Evolutionary conservation across 2,329 filamentous ascomycete genomes (phyloP).

Genomic region (Botrytis squamosa): DNA sequence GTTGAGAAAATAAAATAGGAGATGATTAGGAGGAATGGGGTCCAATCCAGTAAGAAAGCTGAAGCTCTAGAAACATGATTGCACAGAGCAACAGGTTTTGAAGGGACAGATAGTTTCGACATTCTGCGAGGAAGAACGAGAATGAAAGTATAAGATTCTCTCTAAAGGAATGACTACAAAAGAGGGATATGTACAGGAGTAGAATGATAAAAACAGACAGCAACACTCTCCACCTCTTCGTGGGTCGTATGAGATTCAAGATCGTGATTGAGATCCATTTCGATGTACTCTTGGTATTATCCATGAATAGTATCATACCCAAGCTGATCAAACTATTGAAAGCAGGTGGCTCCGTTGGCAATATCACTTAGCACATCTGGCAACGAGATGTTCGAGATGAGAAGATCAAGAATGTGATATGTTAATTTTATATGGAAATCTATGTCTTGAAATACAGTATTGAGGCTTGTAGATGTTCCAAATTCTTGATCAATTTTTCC

Average conservation of each 20-base stretch:
- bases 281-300: not conserved
- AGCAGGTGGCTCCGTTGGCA: not conserved
- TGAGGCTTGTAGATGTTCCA: conserved; percentile 5
- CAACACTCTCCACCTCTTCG: not conserved
- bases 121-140: not conserved
- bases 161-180: not conserved
- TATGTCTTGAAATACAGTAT: not conserved
- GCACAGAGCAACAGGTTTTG: not conserved
- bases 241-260: not conserved
- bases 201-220: not conserved
- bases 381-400: not conserved
- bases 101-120: not conserved
- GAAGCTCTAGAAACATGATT: conserved; percentile 12
- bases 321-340: conserved; percentile 18
- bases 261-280: not conserved
- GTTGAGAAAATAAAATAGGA: conserved; percentile 45
- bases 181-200: not conserved
- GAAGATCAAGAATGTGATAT: conserved; percentile 8
- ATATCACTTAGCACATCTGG: not conserved
- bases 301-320: not conserved
- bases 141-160: not conserved
- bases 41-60: conserved; percentile 40
- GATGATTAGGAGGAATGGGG: conserved; percentile 43
- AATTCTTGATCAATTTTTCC: not conserved
- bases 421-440: too few species aligned